Evolutionary conservation across 169 alveolate species (phyloP), one percentile per base, ranked within the genome.

Genomic region (Plasmodium vinckei): DNA sequence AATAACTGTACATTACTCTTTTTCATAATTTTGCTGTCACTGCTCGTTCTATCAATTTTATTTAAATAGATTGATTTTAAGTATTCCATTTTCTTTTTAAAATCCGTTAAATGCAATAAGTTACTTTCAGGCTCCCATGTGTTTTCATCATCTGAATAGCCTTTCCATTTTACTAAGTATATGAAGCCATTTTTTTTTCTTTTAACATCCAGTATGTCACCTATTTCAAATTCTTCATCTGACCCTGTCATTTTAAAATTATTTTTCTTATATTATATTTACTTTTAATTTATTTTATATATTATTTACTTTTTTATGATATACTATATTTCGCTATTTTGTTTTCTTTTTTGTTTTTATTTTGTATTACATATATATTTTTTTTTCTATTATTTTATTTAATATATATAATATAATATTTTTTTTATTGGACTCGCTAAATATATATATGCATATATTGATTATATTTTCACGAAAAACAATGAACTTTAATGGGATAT

Each of bases 71-170:
- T 57, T 17, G 70, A 46, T 71, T 82, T 82, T 56, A 82, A 82
- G n/a, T n/a, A 27, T 56, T 65, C 84, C 90, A 82, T 82, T 69
- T 82, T 82, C 17, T 82, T 82, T 25, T 68, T 82, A 61, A 82
- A 82, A 15, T 47, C 57, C 19, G 90, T 82, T 68, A 82, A 82
- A 67, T 82, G 90, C 25, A 56, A 9, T 82, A 82, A 82, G 17
- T 82, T 82, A 67, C 84, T 67, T 82, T 93, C 96, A 12, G 96
- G 96, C 72, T 93, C 96, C 96, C 96, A 93, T 7, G 96, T 93
- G 82, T 93, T 92, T 57, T 93, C 96, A 75, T 79, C 89, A 72
- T 89, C 93, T 17, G 94, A 92, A 87, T 88, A 93, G 47, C 96
- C 96, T 87, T 92, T 92, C 96, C 96, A 93, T 61, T 92, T 92